These are phyloP conservation scores for Fraxinus sp. DNA, from an alignment of 305 asterid species.

Conservation along the genomic window DNA sequence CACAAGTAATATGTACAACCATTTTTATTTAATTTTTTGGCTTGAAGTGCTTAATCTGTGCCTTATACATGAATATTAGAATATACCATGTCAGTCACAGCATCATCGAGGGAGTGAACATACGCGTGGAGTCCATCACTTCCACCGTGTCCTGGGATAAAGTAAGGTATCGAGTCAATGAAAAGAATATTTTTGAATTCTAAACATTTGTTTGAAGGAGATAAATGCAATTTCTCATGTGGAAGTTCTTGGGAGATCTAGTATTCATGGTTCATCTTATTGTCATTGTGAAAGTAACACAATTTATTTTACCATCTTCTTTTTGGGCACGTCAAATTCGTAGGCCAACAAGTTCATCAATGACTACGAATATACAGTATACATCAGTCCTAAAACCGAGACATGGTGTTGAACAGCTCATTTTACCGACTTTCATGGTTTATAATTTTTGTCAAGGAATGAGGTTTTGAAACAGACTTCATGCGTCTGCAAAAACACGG, in stretches of 20 bases:
- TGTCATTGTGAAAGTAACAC: background rate
- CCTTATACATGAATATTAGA: slow-evolving; percentile 6
- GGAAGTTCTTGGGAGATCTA: background rate
- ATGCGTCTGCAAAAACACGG: background rate
- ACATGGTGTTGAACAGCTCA: background rate
- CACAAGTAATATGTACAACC: background rate
- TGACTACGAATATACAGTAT: background rate
- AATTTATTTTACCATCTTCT: background rate
- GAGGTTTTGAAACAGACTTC: background rate
- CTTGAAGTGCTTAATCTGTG: background rate
- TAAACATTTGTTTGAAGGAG: background rate
- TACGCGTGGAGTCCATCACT: slow-evolving; percentile 95
- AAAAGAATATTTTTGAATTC: background rate
- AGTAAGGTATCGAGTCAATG: slow-evolving; percentile 2
- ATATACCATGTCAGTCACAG: slow-evolving; percentile 70
- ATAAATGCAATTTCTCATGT: background rate
- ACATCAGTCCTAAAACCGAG: background rate
- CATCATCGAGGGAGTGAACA: slow-evolving; percentile 77
- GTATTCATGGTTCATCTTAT: background rate
- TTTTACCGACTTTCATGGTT: background rate
- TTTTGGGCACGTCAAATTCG: background rate
- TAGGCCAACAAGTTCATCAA: background rate
- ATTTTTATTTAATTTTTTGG: background rate
- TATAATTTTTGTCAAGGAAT: background rate
- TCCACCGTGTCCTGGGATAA: slow-evolving; percentile 83